A percentile compares a stretch with the other conserved stretches of the same genome.
Conservation (phyloP, 148 eudicot genomes). For the Rheum nobile region DNA sequence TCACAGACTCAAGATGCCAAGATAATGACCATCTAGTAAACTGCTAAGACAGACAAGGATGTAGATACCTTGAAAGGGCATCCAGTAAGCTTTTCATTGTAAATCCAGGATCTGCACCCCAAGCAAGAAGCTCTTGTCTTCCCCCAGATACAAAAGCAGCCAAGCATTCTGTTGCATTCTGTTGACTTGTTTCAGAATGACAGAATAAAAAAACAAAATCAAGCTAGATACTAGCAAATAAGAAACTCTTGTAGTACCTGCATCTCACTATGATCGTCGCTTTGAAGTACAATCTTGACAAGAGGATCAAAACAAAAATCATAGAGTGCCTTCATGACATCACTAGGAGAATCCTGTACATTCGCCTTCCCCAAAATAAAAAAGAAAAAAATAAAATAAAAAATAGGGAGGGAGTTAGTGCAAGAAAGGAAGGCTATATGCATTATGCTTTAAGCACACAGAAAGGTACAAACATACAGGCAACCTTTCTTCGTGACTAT, state of each 20-base stretch:
- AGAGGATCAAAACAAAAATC: constrained; percentile 76
- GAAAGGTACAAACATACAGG: neutral
- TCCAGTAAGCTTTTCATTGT: constrained; percentile 90
- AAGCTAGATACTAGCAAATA: constrained; percentile 1
- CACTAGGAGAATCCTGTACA: constrained; percentile 56
- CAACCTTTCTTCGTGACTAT: neutral
- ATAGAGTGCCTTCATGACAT: constrained; percentile 64
- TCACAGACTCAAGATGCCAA: neutral
- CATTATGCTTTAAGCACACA: neutral
- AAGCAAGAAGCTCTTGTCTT: constrained; percentile 68
- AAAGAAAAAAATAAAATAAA: neutral
- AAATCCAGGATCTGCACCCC: constrained; percentile 91
- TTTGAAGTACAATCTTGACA: constrained; percentile 62
- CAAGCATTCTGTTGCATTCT: constrained; percentile 96
- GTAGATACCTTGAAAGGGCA: constrained; percentile 76
- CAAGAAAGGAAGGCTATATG: neutral
- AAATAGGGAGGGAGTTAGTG: neutral
- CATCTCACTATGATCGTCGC: constrained; percentile 80
- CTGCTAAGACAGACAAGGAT: neutral
- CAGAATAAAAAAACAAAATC: neutral
- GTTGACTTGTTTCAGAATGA: constrained; percentile 8
- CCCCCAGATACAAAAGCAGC: constrained; percentile 73
- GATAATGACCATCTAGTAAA: neutral
- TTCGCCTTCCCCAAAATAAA: neutral
- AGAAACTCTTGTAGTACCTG: constrained; percentile 41